Conservation (phyloP, 371 early-diverging fungal species). For the Capillidium rhysosporum region DNA sequence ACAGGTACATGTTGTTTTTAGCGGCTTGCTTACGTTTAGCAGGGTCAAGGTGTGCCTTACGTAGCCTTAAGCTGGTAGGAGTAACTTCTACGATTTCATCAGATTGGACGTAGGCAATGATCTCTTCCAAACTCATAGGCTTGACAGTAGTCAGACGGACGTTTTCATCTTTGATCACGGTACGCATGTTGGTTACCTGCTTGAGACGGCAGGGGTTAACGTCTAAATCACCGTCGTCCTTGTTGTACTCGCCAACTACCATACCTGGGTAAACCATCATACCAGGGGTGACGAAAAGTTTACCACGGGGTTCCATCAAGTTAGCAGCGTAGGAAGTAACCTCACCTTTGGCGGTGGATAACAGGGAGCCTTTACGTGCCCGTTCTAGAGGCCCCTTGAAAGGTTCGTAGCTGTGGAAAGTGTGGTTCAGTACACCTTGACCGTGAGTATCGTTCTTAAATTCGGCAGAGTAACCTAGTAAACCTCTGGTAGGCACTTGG, state of each 20-base stretch:
- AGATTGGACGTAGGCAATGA: conserved; percentile 46
- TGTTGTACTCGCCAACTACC: conserved; percentile 58
- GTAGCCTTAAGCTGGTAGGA: conserved; percentile 35
- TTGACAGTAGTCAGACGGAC: conserved; percentile 40
- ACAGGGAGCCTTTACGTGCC: conserved; percentile 42
- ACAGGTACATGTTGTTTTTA: neutral
- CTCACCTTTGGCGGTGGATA: conserved; percentile 38
- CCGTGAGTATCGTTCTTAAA: conserved; percentile 57
- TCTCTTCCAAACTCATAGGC: conserved; percentile 40
- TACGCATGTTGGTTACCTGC: conserved; percentile 48
- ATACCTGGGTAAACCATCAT: conserved; percentile 55
- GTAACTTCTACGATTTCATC: conserved; percentile 69
- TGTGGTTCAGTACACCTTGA: conserved; percentile 44
- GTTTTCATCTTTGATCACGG: conserved; percentile 48
- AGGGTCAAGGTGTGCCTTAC: conserved; percentile 46
- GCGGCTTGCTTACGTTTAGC: conserved; percentile 26
- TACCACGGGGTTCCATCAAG: conserved; percentile 49
- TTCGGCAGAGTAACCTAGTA: conserved; percentile 54
- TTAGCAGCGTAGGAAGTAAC: conserved; percentile 46
- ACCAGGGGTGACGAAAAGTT: conserved; percentile 45
- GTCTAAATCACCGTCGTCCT: conserved; percentile 35
- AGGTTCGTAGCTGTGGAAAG: conserved; percentile 36
- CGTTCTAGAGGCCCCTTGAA: conserved; percentile 43
- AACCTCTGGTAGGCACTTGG: conserved; percentile 52
- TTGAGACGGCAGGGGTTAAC: conserved; percentile 63